phyloP scores from a whole-genome alignment of 2,329 filamentous ascomycete species.

The Paramyrothecium roridum region DNA sequence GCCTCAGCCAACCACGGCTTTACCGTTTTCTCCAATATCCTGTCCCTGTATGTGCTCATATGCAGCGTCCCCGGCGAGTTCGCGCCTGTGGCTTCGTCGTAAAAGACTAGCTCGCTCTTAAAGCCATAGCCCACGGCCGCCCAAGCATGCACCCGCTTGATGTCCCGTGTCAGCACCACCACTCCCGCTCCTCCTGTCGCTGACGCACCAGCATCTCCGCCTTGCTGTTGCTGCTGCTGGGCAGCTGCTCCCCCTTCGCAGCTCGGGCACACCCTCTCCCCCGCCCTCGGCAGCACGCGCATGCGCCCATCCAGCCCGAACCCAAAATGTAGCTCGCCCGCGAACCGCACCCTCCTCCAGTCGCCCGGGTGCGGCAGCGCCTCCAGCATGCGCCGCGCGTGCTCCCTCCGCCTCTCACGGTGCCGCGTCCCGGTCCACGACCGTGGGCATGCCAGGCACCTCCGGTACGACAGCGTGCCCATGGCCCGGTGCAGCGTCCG shows the following conservation, averaged over 20 bases:
- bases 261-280: conserved; percentile 26
- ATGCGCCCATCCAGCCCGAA: conserved; percentile 33
- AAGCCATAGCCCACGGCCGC: conserved; percentile 30
- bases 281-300: conserved; percentile 27
- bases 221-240: too few relatives aligned
- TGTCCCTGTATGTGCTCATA: conserved; percentile 30
- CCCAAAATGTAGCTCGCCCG: conserved; percentile 33
- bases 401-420: conserved; percentile 28
- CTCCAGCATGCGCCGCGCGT: conserved; percentile 29
- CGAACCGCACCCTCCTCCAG: conserved; percentile 31
- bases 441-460: conserved; percentile 27
- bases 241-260: conserved; percentile 14
- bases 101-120: conserved; percentile 34
- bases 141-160: conserved; percentile 30
- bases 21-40: conserved; percentile 28
- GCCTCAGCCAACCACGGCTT: conserved; percentile 25
- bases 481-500: conserved; percentile 33
- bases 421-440: conserved; percentile 25
- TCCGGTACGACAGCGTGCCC: conserved; percentile 31
- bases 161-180: conserved; percentile 25
- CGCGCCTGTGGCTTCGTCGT: conserved; percentile 29
- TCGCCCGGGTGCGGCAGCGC: conserved; percentile 23
- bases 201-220: too few relatives aligned
- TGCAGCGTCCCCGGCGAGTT: conserved; percentile 26
- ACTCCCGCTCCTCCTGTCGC: background rate